phyloP scores from a whole-genome alignment of 192 early-diverging fungal species.

The Piromyces finnis region DNA sequence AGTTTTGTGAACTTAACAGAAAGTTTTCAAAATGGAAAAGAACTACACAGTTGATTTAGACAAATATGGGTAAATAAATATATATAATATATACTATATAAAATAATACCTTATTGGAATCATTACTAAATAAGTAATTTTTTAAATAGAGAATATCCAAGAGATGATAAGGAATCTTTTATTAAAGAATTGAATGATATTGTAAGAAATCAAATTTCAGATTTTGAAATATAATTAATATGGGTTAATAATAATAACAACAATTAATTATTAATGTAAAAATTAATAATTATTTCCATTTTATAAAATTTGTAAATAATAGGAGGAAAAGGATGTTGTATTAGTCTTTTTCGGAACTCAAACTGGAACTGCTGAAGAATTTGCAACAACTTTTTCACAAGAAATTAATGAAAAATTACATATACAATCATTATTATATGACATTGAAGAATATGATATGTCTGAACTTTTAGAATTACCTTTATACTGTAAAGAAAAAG shows the following conservation, averaged over 20 bases:
- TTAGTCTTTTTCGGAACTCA: slow-evolving; percentile 81
- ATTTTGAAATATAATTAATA: too few species aligned
- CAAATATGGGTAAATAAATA: not conserved
- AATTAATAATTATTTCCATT: too few species aligned
- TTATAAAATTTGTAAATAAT: too few species aligned
- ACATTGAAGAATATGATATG: slow-evolving; percentile 87
- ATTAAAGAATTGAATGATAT: not conserved
- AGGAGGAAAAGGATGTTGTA: not conserved
- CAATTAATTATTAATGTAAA: too few species aligned
- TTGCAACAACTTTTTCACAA: slow-evolving; percentile 76
- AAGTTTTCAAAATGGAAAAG: too few species aligned
- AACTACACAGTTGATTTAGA: too few species aligned
- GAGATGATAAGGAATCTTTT: not conserved
- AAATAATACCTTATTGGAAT: not conserved
- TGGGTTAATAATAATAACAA: too few species aligned
- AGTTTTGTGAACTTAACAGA: too few species aligned
- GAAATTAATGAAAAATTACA: slow-evolving; percentile 56
- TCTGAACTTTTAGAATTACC: slow-evolving; percentile 54
- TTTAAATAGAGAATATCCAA: not conserved
- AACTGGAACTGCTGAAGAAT: slow-evolving; percentile 98
- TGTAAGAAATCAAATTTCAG: not conserved
- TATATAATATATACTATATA: too few species aligned
- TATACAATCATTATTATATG: slow-evolving; percentile 58
- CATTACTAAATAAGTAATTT: too few species aligned
- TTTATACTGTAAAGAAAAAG: slow-evolving; percentile 15